Conservation (phyloP, 2,329 filamentous ascomycete genomes). For the Ophiognomonia clavigignenti-juglandacearum region DNA sequence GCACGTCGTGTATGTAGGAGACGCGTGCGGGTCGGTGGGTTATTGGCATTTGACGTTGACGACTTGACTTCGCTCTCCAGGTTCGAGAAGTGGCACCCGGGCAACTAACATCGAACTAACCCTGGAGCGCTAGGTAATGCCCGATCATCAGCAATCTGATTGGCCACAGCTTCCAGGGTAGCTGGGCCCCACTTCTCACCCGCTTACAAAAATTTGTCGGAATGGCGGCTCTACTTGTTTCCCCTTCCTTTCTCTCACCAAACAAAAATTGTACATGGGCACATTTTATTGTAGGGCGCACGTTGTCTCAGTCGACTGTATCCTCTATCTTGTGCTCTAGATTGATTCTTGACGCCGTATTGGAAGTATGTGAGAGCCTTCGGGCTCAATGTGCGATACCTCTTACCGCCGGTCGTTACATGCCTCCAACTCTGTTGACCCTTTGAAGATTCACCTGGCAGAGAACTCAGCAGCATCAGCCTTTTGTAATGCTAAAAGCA, state of each 20-base stretch:
- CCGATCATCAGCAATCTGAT: constrained; percentile 36
- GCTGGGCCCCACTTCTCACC: constrained; percentile 12
- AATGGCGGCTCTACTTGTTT: constrained; percentile 11
- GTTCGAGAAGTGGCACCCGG: constrained; percentile 31
- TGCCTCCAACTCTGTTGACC: too few species aligned
- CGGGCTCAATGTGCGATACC: constrained; percentile 56
- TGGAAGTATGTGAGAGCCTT: constrained; percentile 64
- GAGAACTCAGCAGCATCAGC: too few species aligned
- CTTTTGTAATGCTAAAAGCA: too few species aligned
- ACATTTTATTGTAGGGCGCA: constrained; percentile 59
- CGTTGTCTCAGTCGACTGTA: constrained; percentile 52
- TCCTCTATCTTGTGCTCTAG: constrained; percentile 71
- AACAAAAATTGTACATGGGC: constrained; percentile 57
- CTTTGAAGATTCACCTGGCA: too few species aligned
- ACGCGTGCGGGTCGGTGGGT: too few species aligned
- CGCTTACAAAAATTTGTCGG: constrained; percentile 18
- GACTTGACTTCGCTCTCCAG: constrained; percentile 4
- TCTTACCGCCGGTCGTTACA: constrained; percentile 75
- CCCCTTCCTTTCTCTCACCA: constrained; percentile 35
- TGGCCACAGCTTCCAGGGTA: constrained; percentile 29
- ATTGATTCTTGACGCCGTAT: constrained; percentile 58
- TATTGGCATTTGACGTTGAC: too few species aligned
- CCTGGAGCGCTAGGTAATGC: too few species aligned
- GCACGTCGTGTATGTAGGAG: too few species aligned
- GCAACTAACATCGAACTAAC: constrained; percentile 35